Base-by-base conservation (phyloP, 1,139 yeast genomes). In the Candida smagusa region DNA sequence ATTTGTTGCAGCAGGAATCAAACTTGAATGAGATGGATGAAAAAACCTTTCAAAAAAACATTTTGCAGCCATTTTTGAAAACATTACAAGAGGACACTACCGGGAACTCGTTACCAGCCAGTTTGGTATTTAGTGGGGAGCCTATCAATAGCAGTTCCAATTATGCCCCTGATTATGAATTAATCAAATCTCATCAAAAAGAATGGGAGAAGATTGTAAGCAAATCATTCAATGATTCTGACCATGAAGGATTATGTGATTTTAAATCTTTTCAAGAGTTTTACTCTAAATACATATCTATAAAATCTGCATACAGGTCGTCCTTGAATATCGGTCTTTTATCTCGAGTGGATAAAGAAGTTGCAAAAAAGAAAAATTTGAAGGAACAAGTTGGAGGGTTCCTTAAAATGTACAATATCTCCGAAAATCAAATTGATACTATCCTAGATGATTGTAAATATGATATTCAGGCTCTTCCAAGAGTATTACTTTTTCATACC, bases 151-250 rank as follows among this genome's bases (percentile, higher is more conserved):
- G 52, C 8, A 64, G 69, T 39, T 51, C 58, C 9, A 63, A 59
- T 35, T 57, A 52, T 36, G 45, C 49, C 4, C 46, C 43, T 6
- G 51, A 52, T 6, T 51, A 60, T 5, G 54, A 52, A 11, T 45
- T 56, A 1, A 59, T 69, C 50, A 61, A 52, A 26, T 42, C 48
- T 1, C 87, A 81, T 50, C 68, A 62, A 37, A 58, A 60, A 26
- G 46, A 56, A 26, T 74, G 76, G 72, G 81, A 74, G 38, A 68
- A 71, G 40, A 78, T 81, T 3, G 49, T 65, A 9, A 67, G 63
- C 27, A 59, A 64, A 34, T 63, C 67, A 4, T 72, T 71, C 46
- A 43, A 58, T 23, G 19, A 16, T 16, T 16, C 19, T 16, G 19
- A 16, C 3, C 19, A 49, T 68, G 12, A 72, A 69, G 43, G n/a